Evolutionary conservation across 805 yeast species (phyloP).

Genomic region (Candida michaelii): DNA sequence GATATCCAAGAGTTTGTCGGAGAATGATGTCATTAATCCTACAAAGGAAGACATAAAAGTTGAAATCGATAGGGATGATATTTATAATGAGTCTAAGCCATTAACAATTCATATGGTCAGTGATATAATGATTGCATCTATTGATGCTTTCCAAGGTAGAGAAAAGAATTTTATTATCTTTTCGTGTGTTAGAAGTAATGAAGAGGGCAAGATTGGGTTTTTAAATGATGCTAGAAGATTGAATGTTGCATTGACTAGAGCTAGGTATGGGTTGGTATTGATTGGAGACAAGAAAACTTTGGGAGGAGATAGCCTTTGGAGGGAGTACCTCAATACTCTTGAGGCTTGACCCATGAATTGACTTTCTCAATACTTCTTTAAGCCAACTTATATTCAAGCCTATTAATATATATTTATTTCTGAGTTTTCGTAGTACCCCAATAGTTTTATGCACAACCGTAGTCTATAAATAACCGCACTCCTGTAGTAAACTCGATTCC

Average conservation of each 20-base stretch:
- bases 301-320: slow-evolving; percentile 56
- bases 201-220: slow-evolving; percentile 73
- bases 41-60: slow-evolving; percentile 43
- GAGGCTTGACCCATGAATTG: too few relatives aligned
- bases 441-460: too few relatives aligned
- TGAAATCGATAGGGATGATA: slow-evolving; percentile 63
- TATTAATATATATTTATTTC: too few relatives aligned
- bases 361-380: too few relatives aligned
- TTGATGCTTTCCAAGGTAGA: slow-evolving; percentile 62
- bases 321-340: slow-evolving; percentile 45
- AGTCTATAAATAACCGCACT: too few relatives aligned
- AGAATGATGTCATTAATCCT: slow-evolving; percentile 59
- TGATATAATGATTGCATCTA: slow-evolving; percentile 53
- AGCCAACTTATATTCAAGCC: too few relatives aligned
- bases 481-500: too few relatives aligned
- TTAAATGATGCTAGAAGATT: slow-evolving; percentile 81
- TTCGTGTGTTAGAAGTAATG: slow-evolving; percentile 66
- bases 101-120: slow-evolving; percentile 50
- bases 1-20: slow-evolving; percentile 49
- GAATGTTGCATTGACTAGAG: slow-evolving; percentile 88
- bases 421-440: too few relatives aligned
- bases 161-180: slow-evolving; percentile 53
- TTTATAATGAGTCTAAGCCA: slow-evolving; percentile 44
- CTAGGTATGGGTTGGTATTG: slow-evolving; percentile 70
- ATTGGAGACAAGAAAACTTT: slow-evolving; percentile 40